These are phyloP conservation scores for Aspergillus fumigatiaffinis DNA, from an alignment of 2,329 filamentous ascomycete species.

Conservation along the genomic window DNA sequence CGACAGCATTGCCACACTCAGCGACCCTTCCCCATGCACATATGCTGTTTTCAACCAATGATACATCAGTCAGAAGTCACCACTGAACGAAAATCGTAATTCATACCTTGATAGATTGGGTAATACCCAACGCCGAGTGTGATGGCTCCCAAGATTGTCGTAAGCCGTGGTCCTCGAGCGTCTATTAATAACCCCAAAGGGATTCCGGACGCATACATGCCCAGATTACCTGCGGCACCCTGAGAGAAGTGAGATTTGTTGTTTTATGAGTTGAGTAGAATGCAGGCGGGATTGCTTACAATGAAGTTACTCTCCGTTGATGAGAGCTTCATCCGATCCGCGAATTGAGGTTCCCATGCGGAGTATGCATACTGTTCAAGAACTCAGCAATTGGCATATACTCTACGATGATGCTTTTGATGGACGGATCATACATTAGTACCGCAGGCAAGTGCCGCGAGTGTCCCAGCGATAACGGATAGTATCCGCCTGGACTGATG, in stretches of 20 bases:
- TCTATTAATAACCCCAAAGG: conserved; percentile 88
- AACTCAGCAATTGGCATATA: conserved; percentile 10
- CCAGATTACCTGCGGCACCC: conserved; percentile 60
- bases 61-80: conserved; percentile 7
- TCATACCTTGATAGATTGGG: conserved; percentile 63
- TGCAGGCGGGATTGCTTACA: conserved; percentile 45
- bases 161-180: conserved; percentile 70
- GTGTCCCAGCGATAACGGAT: conserved; percentile 79
- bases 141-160: conserved; percentile 70
- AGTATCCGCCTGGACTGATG: conserved; percentile 60
- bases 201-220: conserved; percentile 90
- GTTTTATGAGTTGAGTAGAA: conserved; percentile 1
- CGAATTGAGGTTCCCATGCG: conserved; percentile 95
- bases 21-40: conserved; percentile 59
- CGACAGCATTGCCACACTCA: conserved; percentile 60
- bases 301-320: conserved; percentile 94
- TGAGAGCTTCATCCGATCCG: conserved; percentile 76
- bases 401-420: not conserved
- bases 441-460: conserved; percentile 83
- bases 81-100: not conserved
- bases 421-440: conserved; percentile 64
- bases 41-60: conserved; percentile 55
- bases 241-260: conserved; percentile 32
- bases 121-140: conserved; percentile 78
- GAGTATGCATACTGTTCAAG: conserved; percentile 84